Evolutionary conservation across 768 basidiomycete genomes (phyloP).

Genomic region (Chalciporus sphaerocephalus): DNA sequence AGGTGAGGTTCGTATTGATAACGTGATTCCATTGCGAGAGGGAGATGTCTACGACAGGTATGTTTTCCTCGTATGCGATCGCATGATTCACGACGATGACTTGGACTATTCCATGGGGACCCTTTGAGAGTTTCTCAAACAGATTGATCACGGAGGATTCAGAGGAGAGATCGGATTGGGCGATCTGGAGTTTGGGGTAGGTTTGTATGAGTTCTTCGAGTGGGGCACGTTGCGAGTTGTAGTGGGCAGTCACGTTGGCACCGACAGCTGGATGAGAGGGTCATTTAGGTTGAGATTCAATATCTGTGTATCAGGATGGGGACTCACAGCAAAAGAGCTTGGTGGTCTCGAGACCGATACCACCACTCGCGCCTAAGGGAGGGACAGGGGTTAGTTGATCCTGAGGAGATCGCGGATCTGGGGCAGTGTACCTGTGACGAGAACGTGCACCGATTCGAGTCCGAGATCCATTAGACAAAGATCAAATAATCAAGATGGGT

Average conservation of each 20-base stretch:
- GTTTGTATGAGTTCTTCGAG: conserved; percentile 39
- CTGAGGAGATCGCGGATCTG: not conserved
- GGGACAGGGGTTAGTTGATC: not conserved
- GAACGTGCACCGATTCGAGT: conserved; percentile 56
- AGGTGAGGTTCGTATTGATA: conserved; percentile 57
- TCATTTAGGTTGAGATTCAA: not conserved
- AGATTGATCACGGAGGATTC: conserved; percentile 49
- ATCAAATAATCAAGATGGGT: no score
- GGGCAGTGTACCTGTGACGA: conserved; percentile 50
- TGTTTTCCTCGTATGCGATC: conserved; percentile 38
- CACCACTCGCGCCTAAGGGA: conserved; percentile 59
- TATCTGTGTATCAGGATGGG: not conserved
- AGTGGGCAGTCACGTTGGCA: conserved; percentile 66
- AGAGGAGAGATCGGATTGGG: conserved; percentile 51
- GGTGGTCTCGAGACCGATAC: conserved; percentile 61
- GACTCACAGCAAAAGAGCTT: conserved; percentile 49
- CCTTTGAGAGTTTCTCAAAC: conserved; percentile 36
- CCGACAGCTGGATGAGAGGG: conserved; percentile 50
- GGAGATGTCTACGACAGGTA: conserved; percentile 51
- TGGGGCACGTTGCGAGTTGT: conserved; percentile 45
- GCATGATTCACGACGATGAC: conserved; percentile 63
- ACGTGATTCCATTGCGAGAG: conserved; percentile 60
- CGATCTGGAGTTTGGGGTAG: conserved; percentile 31
- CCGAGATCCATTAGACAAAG: conserved; percentile 63
- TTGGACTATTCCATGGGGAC: conserved; percentile 43